Evolutionary conservation across 345 rosid species (phyloP).

Genomic region (Murraya paniculata): DNA sequence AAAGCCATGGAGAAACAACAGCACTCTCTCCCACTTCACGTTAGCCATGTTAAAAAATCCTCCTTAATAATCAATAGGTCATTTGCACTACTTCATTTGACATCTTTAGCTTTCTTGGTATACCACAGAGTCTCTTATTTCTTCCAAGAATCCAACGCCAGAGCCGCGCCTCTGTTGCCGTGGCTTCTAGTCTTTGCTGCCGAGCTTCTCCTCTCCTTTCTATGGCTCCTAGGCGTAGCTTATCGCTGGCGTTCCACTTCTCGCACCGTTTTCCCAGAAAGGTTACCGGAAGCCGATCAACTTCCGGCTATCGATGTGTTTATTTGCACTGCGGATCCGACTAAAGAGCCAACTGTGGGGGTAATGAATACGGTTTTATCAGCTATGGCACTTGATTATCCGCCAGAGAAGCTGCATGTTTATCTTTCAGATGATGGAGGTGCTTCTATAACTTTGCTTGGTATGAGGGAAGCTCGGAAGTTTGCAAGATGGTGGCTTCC

Average conservation of each 20-base stretch:
- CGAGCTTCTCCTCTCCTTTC: conserved; percentile 28
- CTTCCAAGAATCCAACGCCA: conserved; percentile 3
- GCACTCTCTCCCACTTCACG: conserved; percentile 26
- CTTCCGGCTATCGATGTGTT: conserved; percentile 47
- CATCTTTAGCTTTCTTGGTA: conserved; percentile 30
- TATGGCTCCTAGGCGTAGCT: conserved; percentile 34
- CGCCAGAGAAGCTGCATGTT: conserved; percentile 41
- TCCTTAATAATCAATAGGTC: conserved; percentile 28
- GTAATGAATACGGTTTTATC: conserved; percentile 47
- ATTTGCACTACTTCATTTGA: conserved; percentile 24
- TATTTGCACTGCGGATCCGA: conserved; percentile 43
- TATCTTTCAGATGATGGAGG: conserved; percentile 54
- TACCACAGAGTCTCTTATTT: conserved; percentile 33
- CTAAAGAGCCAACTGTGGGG: conserved; percentile 39
- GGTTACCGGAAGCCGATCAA: conserved; percentile 21
- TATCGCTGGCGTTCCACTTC: conserved; percentile 32
- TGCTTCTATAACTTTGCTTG: conserved; percentile 32
- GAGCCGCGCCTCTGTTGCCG: conserved; percentile 7
- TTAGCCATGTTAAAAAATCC: conserved; percentile 13
- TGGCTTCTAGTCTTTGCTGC: conserved; percentile 30
- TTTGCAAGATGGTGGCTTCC: conserved; percentile 52
- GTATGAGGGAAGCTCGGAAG: conserved; percentile 33
- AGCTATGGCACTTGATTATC: conserved; percentile 50
- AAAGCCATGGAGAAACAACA: conserved; percentile 12
- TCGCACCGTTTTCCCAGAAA: conserved; percentile 35